Percentiles rank a stretch among this genome's conserved stretches.
Conservation (phyloP, 2,329 filamentous ascomycete genomes). For the Botrytis deweyae region DNA sequence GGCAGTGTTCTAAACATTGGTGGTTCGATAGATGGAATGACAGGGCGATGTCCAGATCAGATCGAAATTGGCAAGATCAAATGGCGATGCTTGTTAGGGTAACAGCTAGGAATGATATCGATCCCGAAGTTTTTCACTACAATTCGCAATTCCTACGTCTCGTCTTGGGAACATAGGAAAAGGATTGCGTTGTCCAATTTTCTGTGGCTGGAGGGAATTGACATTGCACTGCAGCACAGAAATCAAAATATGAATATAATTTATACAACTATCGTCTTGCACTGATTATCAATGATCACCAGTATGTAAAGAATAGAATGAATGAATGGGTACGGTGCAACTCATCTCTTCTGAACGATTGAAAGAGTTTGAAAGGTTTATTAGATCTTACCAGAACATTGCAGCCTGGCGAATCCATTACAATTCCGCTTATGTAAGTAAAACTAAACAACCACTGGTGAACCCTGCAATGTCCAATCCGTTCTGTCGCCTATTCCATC, state of each 20-base stretch:
- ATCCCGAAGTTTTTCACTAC: constrained; percentile 1
- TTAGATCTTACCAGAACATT: neutral
- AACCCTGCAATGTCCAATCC: constrained; percentile 3
- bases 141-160: constrained; percentile 13
- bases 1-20: constrained; percentile 10
- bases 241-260: neutral
- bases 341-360: neutral
- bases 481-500: constrained; percentile 9
- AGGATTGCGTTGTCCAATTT: neutral
- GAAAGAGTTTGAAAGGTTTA: neutral
- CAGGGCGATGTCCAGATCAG: neutral
- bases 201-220: neutral
- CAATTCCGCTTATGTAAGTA: constrained; percentile 1
- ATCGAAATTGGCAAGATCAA: constrained; percentile 12
- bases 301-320: neutral
- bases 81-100: constrained; percentile 13
- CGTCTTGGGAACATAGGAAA: constrained; percentile 3
- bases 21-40: constrained; percentile 13
- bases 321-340: neutral
- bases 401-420: neutral
- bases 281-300: neutral
- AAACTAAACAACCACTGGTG: neutral
- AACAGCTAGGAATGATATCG: constrained; percentile 11
- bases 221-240: neutral
- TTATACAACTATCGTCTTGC: neutral